Evolutionary conservation across 768 basidiomycete species (phyloP), one percentile per base, ranked within the genome.

Genomic region (Tulasnella sp.): DNA sequence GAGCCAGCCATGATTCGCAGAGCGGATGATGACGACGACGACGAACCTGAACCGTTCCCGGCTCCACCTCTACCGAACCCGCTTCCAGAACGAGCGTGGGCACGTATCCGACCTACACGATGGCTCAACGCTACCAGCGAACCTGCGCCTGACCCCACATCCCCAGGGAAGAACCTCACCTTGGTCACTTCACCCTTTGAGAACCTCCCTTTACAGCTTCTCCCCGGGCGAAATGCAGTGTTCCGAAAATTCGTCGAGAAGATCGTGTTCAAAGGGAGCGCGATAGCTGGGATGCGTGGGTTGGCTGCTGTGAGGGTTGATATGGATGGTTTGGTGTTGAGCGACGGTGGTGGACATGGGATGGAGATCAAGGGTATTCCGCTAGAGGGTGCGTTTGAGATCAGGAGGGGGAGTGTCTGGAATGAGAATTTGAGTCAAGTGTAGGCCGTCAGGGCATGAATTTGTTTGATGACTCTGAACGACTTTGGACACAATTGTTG

Each of bases 191-290:
- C 89, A 7, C 75, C 76, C 63, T 77, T 91, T 49, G 74, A 77
- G 1, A 84, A 90, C 64, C 82, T 87, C 10, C 87, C 88, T 11
- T 70, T 92, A 29, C 72, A 87, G 59, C 84, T 91, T 9, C 72
- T 92, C 0, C 86, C 87, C 0, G 87, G 88, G 4, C 77, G 89
- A 44, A 78, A 88, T 68, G 80, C 76, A 62, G 79, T 85, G 65
- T 89, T 92, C 63, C 81, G 83, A 61, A 74, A 76, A 55, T 92
- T 92, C 61, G 79, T 91, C 15, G 71, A 76, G 63, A 91, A 92
- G 85, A 79, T 87, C n/a, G 75, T 88, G 4, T 88, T 86, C 63
- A 77, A 79, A 19, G 64, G 75, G 1, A 71, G 76, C 19, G 85
- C 86, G 0, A 64, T 80, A 1, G 87, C 86, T 4, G 87, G 86